phyloP scores from a whole-genome alignment of 2,329 filamentous ascomycete species.

The Alternaria longipes region DNA sequence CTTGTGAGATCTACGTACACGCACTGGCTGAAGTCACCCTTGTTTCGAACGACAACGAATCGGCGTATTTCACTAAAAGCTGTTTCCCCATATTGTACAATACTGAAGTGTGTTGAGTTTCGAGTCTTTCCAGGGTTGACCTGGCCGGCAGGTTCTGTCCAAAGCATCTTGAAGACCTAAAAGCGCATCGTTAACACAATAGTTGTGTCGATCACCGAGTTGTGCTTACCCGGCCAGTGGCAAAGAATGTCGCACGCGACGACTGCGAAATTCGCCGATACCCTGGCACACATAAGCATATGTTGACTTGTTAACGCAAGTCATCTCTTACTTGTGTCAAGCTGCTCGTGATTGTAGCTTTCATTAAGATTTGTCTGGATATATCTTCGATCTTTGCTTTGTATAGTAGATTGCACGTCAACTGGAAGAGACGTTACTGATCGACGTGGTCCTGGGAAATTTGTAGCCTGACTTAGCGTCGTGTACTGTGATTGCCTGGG shows the following conservation, averaged over 20 bases:
- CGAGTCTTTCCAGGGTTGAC: not conserved
- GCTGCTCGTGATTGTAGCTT: not conserved
- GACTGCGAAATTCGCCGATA: not conserved
- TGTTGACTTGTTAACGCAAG: fast-evolving
- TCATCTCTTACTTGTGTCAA: not conserved
- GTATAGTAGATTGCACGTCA: not conserved
- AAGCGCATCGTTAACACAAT: not conserved
- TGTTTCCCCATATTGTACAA: not conserved
- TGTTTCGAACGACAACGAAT: not conserved
- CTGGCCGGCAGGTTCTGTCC: not conserved
- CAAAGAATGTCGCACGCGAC: not conserved
- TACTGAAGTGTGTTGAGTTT: not conserved
- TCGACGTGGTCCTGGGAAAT: not conserved
- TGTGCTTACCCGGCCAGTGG: not conserved
- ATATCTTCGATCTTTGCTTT: not conserved
- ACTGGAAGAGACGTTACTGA: not conserved
- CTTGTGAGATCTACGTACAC: not conserved
- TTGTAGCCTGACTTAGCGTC: too few species aligned
- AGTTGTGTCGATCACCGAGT: not conserved
- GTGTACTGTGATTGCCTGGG: too few species aligned
- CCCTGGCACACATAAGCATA: not conserved
- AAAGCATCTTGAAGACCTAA: not conserved
- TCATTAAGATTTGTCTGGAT: not conserved
- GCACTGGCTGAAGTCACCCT: not conserved
- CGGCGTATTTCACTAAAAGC: not conserved